These are phyloP conservation scores for Dactylellina haptotyla DNA, from an alignment of 2,329 filamentous ascomycete species.

Conservation along the genomic window DNA sequence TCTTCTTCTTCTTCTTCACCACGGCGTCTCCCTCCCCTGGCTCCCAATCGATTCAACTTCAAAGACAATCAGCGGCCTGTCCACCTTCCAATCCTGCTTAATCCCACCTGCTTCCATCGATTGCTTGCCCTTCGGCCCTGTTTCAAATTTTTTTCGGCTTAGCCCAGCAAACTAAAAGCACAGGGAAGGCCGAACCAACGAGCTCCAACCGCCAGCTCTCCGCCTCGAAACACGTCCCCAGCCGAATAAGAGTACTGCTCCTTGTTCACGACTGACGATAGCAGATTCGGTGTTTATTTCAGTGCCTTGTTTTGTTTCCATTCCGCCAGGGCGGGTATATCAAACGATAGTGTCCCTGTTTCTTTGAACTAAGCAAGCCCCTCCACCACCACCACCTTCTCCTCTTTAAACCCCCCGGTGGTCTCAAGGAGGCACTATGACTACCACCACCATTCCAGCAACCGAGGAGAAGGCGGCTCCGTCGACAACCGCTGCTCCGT, in stretches of 20 bases:
- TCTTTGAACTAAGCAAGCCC: neutral
- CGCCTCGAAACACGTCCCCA: slow-evolving; percentile 49
- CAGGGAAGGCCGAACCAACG: slow-evolving; percentile 43
- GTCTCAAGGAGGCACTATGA: slow-evolving; percentile 45
- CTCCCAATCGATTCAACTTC: no score
- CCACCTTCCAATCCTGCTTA: neutral
- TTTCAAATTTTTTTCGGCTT: slow-evolving; percentile 41
- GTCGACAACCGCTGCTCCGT: slow-evolving; percentile 7
- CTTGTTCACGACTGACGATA: no score
- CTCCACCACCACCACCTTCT: neutral
- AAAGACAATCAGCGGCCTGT: neutral
- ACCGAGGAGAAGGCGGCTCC: slow-evolving; percentile 38
- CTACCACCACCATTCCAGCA: slow-evolving; percentile 38
- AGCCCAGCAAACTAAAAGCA: slow-evolving; percentile 20
- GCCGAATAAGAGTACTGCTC: no score
- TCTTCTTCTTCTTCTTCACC: neutral
- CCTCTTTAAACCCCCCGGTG: neutral
- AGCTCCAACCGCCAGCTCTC: slow-evolving; percentile 37
- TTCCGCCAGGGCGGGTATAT: slow-evolving; percentile 1
- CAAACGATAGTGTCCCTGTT: slow-evolving; percentile 11
- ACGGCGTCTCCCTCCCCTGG: slow-evolving; percentile 1
- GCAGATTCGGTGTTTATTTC: slow-evolving; percentile 26
- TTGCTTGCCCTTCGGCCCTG: neutral
- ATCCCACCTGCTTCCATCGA: neutral
- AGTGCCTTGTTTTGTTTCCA: neutral